Percentiles rank a stretch among this genome's conserved stretches.
phyloP scores from a whole-genome alignment of 169 alveolate genomes.

The Theileria luwenshuni region DNA sequence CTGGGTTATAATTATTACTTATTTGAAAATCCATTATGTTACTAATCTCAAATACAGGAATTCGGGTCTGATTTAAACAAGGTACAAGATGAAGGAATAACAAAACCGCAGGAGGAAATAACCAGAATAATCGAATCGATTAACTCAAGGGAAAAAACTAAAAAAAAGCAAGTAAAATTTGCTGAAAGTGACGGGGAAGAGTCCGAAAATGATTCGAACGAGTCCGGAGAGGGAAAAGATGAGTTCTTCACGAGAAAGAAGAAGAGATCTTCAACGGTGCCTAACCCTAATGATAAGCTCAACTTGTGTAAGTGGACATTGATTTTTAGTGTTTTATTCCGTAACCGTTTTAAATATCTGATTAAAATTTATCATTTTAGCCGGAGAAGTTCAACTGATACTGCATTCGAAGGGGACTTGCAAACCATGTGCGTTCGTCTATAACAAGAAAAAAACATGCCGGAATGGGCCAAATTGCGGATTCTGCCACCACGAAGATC shows the following conservation, averaged over 20 bases:
- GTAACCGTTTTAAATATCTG: background rate
- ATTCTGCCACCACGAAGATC: slow-evolving; percentile 82
- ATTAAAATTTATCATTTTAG: slow-evolving; percentile 8
- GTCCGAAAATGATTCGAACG: slow-evolving; percentile 10
- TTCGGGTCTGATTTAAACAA: background rate
- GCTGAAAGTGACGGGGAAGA: slow-evolving; percentile 23
- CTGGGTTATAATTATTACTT: background rate
- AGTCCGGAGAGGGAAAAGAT: background rate
- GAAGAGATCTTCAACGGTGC: slow-evolving; percentile 48
- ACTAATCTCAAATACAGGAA: background rate
- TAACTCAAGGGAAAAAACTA: slow-evolving; percentile 16
- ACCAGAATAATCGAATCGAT: slow-evolving; percentile 45
- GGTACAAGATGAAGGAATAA: background rate
- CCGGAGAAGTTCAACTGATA: slow-evolving; percentile 59
- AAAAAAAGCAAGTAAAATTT: slow-evolving; percentile 40
- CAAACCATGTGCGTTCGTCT: slow-evolving; percentile 81
- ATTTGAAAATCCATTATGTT: background rate
- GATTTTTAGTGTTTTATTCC: background rate
- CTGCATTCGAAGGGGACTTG: slow-evolving; percentile 75
- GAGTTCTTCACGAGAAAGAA: slow-evolving; percentile 1
- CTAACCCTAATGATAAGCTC: slow-evolving; percentile 20
- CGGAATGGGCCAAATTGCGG: slow-evolving; percentile 75
- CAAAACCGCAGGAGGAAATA: slow-evolving; percentile 39
- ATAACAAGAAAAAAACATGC: slow-evolving; percentile 81
- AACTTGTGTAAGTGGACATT: slow-evolving; percentile 20